Conservation (phyloP, 2,329 filamentous ascomycete genomes). For the Aspergillus fumigatus region DNA sequence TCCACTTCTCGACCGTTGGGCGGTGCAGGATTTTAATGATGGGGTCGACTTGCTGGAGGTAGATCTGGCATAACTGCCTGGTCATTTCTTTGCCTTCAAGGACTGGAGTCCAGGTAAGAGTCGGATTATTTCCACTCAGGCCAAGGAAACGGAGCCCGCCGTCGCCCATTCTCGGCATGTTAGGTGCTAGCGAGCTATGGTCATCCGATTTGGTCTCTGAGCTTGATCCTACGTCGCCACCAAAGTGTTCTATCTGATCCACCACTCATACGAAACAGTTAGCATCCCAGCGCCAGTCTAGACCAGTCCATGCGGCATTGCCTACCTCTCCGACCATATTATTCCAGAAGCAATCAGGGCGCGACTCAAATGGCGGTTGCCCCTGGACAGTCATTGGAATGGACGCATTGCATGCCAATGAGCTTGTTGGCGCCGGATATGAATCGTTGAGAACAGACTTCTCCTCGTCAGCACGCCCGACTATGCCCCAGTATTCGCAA, state of each 20-base stretch:
- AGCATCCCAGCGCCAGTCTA: not conserved
- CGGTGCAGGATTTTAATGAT: constrained; percentile 19
- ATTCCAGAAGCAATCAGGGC: not conserved
- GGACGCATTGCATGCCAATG: not conserved
- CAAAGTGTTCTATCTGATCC: not conserved
- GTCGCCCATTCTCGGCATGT: not conserved
- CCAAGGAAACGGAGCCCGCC: not conserved
- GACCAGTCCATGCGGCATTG: too few relatives aligned
- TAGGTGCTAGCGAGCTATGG: not conserved
- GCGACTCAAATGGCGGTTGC: not conserved
- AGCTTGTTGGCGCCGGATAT: not conserved
- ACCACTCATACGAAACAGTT: not conserved
- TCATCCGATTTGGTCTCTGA: not conserved
- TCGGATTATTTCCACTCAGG: not conserved
- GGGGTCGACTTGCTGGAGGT: constrained; percentile 16
- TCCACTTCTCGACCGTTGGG: constrained; percentile 12
- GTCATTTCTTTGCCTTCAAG: not conserved
- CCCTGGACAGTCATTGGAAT: not conserved
- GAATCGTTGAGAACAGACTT: not conserved
- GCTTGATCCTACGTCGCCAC: not conserved
- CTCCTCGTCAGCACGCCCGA: not conserved
- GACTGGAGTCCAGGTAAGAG: too few relatives aligned
- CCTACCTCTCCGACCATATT: not conserved
- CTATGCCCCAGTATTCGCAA: too few relatives aligned
- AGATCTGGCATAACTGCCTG: constrained; percentile 10